Conservation (phyloP, 805 yeast species). For the Candida manassasensis region DNA sequence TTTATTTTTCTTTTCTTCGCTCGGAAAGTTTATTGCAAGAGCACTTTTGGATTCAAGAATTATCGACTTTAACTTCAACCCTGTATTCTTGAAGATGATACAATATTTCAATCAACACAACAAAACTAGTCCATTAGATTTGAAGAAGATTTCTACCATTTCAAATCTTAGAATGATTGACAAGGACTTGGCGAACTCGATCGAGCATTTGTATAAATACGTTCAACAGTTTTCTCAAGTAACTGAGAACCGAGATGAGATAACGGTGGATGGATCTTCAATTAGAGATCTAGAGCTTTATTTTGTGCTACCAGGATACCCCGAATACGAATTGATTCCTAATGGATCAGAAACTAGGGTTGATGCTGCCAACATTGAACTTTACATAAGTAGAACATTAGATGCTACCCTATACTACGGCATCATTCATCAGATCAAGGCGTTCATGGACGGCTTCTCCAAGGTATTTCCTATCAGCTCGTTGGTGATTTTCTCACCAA, state of each 20-base stretch:
- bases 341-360: slow-evolving; percentile 53
- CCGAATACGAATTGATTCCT: slow-evolving; percentile 50
- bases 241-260: slow-evolving; percentile 11
- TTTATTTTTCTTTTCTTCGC: slow-evolving; percentile 50
- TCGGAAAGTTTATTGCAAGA: slow-evolving; percentile 85
- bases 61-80: slow-evolving; percentile 74
- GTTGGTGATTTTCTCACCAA: slow-evolving; percentile 63
- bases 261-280: slow-evolving; percentile 31
- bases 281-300: slow-evolving; percentile 55
- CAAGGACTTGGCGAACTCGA: slow-evolving; percentile 51
- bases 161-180: slow-evolving; percentile 51
- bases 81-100: slow-evolving; percentile 61
- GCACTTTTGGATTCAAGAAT: slow-evolving; percentile 84
- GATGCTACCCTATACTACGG: slow-evolving; percentile 63
- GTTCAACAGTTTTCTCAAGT: slow-evolving; percentile 21
- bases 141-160: slow-evolving; percentile 25
- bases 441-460: slow-evolving; percentile 78
- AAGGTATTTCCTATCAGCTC: slow-evolving; percentile 76
- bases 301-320: slow-evolving; percentile 76
- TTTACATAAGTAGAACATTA: slow-evolving; percentile 52
- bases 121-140: slow-evolving; percentile 9
- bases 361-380: slow-evolving; percentile 47
- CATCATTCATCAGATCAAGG: slow-evolving; percentile 54
- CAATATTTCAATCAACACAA: slow-evolving; percentile 25
- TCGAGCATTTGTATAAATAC: slow-evolving; percentile 46